phyloP scores from a whole-genome alignment of 2,329 filamentous ascomycete species.

The Ophiognomonia clavigignenti-juglandacearum region DNA sequence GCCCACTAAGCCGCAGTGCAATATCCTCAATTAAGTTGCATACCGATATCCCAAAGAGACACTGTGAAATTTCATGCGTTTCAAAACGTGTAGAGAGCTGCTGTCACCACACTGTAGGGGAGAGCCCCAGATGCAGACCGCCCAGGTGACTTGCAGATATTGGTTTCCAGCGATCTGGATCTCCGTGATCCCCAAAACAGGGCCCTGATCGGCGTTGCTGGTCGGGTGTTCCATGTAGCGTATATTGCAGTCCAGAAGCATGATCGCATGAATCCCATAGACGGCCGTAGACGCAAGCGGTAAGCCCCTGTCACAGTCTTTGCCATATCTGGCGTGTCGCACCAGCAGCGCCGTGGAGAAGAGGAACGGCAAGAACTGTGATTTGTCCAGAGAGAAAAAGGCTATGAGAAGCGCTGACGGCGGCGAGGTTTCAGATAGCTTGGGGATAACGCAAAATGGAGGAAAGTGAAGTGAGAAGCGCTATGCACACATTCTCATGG shows the following conservation, averaged over 20 bases:
- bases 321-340: neutral
- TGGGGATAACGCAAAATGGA: neutral
- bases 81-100: neutral
- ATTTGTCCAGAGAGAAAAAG: neutral
- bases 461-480: neutral
- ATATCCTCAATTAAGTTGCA: neutral
- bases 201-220: no score
- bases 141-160: neutral
- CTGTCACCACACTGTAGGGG: neutral
- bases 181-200: no score
- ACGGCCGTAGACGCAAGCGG: slow-evolving; percentile 4
- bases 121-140: neutral
- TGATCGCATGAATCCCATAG: neutral
- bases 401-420: neutral
- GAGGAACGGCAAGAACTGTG: neutral
- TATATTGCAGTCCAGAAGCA: neutral
- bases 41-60: neutral
- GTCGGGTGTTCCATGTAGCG: no score
- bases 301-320: neutral
- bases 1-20: neutral
- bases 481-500: neutral
- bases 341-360: neutral
- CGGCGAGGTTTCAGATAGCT: neutral
- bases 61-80: neutral
- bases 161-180: no score